Evolutionary conservation across 148 eudicot species (phyloP).

Genomic region (Pouteria glomerata): DNA sequence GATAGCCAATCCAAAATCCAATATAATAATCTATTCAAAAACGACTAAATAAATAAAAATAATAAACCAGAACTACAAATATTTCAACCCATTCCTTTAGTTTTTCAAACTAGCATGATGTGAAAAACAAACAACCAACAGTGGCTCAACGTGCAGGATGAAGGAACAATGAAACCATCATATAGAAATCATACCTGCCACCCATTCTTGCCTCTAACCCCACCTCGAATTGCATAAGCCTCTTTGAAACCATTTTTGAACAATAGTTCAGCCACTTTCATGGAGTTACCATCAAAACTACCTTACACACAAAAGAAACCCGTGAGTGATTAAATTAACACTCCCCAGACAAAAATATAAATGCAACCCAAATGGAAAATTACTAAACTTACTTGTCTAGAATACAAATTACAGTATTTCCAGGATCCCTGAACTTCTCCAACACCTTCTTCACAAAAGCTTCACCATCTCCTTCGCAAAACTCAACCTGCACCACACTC

Average conservation of each 20-base stretch:
- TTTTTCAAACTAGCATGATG: no score
- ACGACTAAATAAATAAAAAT: no score
- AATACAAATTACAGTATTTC: slow-evolving; percentile 56
- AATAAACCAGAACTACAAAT: background rate
- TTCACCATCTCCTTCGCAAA: slow-evolving; percentile 59
- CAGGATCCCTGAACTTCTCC: slow-evolving; percentile 49
- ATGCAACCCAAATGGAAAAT: background rate
- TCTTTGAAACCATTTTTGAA: slow-evolving; percentile 79
- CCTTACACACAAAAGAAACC: slow-evolving; percentile 54
- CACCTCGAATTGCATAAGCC: slow-evolving; percentile 89
- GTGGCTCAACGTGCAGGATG: background rate
- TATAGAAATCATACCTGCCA: slow-evolving; percentile 63
- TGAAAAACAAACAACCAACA: background rate
- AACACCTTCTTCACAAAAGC: slow-evolving; percentile 57
- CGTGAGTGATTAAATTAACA: background rate
- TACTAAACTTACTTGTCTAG: slow-evolving; percentile 71
- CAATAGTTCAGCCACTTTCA: slow-evolving; percentile 82
- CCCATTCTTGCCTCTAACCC: slow-evolving; percentile 79
- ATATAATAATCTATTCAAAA: no score
- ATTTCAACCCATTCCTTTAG: no score
- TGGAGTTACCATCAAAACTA: slow-evolving; percentile 96
- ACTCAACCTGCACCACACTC: slow-evolving; percentile 48
- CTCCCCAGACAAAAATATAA: background rate
- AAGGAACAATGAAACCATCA: background rate
- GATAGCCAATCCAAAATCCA: no score